Percentiles rank a stretch among this genome's conserved stretches.
These are phyloP conservation scores for Laburnicola sp. DNA, from an alignment of 2,329 filamentous ascomycete genomes.

Conservation along the genomic window DNA sequence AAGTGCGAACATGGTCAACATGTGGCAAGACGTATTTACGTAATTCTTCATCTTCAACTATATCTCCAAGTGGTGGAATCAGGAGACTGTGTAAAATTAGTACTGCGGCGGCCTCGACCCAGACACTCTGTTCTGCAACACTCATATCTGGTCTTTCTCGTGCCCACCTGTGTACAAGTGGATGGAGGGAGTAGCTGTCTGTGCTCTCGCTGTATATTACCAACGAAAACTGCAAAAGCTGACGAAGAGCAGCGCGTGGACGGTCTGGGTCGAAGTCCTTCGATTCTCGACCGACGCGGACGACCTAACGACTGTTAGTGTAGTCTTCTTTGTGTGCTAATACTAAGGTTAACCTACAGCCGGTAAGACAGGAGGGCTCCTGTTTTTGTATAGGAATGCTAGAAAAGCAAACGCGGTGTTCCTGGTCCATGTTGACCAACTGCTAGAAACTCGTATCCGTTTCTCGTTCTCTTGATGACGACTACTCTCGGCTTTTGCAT, in stretches of 20 bases:
- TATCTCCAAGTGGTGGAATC: slow-evolving; percentile 24
- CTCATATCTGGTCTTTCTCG: slow-evolving; percentile 32
- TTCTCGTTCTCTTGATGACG: not conserved
- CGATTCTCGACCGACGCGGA: not conserved
- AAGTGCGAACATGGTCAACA: slow-evolving; percentile 22
- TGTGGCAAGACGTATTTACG: slow-evolving; percentile 31
- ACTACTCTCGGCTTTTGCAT: not conserved
- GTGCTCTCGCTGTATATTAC: slow-evolving; percentile 20
- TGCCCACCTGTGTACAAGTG: slow-evolving; percentile 38
- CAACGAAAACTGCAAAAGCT: slow-evolving; percentile 26
- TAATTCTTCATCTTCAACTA: slow-evolving; percentile 19
- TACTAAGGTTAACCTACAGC: not conserved
- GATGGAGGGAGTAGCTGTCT: slow-evolving; percentile 39
- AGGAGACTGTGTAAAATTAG: slow-evolving; percentile 29
- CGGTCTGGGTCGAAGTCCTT: slow-evolving; percentile 12
- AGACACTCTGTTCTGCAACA: slow-evolving; percentile 31
- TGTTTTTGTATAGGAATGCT: not conserved
- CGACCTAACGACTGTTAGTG: not conserved
- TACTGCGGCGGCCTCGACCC: slow-evolving; percentile 32
- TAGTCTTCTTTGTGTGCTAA: not conserved
- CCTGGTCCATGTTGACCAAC: not conserved
- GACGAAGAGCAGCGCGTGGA: slow-evolving; percentile 22
- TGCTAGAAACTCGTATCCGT: slow-evolving; percentile 15
- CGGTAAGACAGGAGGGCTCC: not conserved
- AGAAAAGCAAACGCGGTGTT: not conserved